phyloP scores from a whole-genome alignment of 164 flowering plant species.

The Chimonanthus salicifolius region DNA sequence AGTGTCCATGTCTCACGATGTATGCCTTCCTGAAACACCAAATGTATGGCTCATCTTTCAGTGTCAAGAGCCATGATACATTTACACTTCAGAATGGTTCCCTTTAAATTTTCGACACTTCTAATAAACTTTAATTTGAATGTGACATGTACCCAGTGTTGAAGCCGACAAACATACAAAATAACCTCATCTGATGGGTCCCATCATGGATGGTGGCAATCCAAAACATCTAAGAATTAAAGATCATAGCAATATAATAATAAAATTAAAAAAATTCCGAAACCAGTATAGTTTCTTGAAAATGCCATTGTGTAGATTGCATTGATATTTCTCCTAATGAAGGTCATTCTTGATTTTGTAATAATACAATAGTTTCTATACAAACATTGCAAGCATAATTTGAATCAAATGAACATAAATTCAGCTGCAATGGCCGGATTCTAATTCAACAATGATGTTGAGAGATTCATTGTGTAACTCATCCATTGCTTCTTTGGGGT shows the following conservation, averaged over 20 bases:
- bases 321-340: no score
- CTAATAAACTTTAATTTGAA: background rate
- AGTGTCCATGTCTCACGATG: background rate
- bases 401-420: no score
- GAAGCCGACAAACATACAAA: background rate
- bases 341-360: no score
- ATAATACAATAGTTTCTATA: no score
- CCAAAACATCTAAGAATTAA: background rate
- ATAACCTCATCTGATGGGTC: background rate
- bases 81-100: background rate
- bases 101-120: background rate
- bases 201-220: background rate
- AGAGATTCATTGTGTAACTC: no score
- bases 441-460: no score
- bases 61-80: background rate
- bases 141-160: background rate
- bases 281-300: no score
- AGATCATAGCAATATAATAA: background rate
- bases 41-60: background rate
- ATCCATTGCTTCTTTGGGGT: no score
- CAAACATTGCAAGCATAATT: no score
- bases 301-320: no score
- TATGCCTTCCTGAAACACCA: background rate
- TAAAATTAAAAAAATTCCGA: no score
- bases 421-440: no score